A percentile compares a stretch with the other conserved stretches of the same genome.
Evolutionary conservation across 176 grass and related monocot genomes (phyloP).

Genomic region (Oryza officinalis): DNA sequence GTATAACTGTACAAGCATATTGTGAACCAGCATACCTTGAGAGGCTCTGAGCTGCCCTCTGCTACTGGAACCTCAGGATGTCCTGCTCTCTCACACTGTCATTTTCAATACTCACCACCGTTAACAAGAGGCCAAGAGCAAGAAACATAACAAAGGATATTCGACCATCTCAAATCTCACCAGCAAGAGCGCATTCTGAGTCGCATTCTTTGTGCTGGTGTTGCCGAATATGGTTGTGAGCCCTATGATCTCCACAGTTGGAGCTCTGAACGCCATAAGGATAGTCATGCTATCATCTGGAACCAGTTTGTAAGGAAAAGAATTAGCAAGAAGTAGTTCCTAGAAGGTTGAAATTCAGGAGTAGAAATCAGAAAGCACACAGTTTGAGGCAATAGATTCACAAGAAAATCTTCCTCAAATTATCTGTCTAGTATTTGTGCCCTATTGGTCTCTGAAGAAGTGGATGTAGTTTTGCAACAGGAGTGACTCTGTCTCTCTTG

Average conservation of each 20-base stretch:
- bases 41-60: conserved; percentile 76
- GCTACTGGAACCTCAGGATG: conserved; percentile 82
- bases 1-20: not conserved
- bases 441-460: not conserved
- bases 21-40: conserved; percentile 52
- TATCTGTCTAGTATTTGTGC: not conserved
- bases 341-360: not conserved
- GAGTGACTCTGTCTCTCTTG: not conserved
- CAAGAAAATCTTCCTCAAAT: conserved; percentile 7
- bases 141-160: not conserved
- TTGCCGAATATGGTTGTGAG: conserved; percentile 94
- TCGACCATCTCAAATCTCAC: conserved; percentile 36
- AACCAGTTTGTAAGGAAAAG: conserved; percentile 12
- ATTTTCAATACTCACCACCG: conserved; percentile 29
- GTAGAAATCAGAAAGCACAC: not conserved
- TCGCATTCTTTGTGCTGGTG: conserved; percentile 57
- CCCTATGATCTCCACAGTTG: conserved; percentile 72
- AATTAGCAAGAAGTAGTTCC: not conserved
- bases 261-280: conserved; percentile 79
- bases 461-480: not conserved
- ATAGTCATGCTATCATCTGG: conserved; percentile 95
- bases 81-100: conserved; percentile 95
- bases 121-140: conserved; percentile 16
- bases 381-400: not conserved
- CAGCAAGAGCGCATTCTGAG: conserved; percentile 81